A percentile compares a stretch with the other conserved stretches of the same genome.
Conservation (phyloP, 1,284 basidiomycete species). For the Rhodotorula sp. region DNA sequence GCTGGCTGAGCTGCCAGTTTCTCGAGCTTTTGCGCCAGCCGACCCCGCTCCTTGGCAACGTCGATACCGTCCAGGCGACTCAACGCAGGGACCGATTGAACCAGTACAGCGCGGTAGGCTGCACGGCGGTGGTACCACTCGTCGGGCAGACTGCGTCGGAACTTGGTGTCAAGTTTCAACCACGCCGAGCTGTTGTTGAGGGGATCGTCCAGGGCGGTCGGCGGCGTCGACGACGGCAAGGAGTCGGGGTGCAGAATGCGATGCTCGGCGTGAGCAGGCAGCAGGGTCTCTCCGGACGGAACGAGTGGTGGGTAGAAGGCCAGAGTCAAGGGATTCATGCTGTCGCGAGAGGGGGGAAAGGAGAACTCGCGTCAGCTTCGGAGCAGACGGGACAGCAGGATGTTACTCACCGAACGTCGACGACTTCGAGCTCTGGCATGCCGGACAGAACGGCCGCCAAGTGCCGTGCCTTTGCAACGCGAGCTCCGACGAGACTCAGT, state of each 20-base stretch:
- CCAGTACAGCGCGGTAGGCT: conserved; percentile 80
- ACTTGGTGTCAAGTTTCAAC: conserved; percentile 66
- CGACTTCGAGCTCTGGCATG: conserved; percentile 74
- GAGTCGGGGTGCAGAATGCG: conserved; percentile 32
- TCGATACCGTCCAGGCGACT: conserved; percentile 33
- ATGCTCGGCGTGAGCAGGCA: conserved; percentile 32
- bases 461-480: conserved; percentile 67
- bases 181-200: conserved; percentile 30
- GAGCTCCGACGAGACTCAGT: conserved; percentile 79
- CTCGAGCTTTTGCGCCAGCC: conserved; percentile 16
- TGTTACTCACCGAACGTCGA: conserved; percentile 72
- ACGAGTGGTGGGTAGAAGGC: conserved; percentile 88
- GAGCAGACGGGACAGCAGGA: background rate
- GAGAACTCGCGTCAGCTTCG: background rate
- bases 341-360: conserved; percentile 42
- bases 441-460: conserved; percentile 68
- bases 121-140: conserved; percentile 78
- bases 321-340: conserved; percentile 94
- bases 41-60: conserved; percentile 22
- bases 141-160: conserved; percentile 83
- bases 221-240: conserved; percentile 9
- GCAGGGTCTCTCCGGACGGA: conserved; percentile 49
- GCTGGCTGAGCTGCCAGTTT: conserved; percentile 5
- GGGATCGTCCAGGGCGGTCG: conserved; percentile 7
- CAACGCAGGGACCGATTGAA: conserved; percentile 67